phyloP scores from a whole-genome alignment of 352 stramenopile species.

The Globisporangium middletonii region DNA sequence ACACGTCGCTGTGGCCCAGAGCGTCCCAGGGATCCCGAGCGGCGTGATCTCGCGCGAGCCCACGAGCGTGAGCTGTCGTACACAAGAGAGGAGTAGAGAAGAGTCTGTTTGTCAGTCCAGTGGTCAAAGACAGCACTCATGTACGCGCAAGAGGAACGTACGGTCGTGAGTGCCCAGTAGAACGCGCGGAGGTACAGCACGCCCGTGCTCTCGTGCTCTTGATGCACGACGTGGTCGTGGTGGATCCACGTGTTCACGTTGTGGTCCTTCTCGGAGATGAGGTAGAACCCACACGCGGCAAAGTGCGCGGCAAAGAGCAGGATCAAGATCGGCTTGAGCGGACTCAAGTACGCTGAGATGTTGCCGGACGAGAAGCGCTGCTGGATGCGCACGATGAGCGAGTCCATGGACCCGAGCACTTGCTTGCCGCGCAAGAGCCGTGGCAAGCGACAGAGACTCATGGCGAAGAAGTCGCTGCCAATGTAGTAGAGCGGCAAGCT shows the following conservation, averaged over 20 bases:
- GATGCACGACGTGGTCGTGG: slow-evolving; percentile 63
- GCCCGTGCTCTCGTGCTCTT: slow-evolving; percentile 39
- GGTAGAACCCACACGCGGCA: slow-evolving; percentile 60
- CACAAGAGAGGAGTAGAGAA: no score
- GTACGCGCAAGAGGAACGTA: no score
- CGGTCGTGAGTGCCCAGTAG: slow-evolving; percentile 75
- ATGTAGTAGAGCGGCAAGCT: slow-evolving; percentile 66
- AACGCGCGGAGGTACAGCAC: slow-evolving; percentile 66
- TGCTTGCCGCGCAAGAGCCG: slow-evolving; percentile 39
- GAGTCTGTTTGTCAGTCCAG: no score
- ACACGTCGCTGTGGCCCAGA: slow-evolving; percentile 62
- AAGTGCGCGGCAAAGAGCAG: slow-evolving; percentile 62
- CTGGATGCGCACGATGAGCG: slow-evolving; percentile 62
- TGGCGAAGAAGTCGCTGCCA: slow-evolving; percentile 37
- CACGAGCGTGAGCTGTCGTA: slow-evolving; percentile 47
- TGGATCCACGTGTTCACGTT: slow-evolving; percentile 64
- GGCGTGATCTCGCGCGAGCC: slow-evolving; percentile 68
- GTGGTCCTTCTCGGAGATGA: slow-evolving; percentile 56
- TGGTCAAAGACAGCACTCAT: no score
- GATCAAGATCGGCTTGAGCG: slow-evolving; percentile 57
- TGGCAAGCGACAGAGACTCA: slow-evolving; percentile 54
- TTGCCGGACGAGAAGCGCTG: slow-evolving; percentile 56
- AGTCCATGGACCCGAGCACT: slow-evolving; percentile 38
- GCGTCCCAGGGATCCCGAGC: slow-evolving; percentile 41
- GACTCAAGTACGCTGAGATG: slow-evolving; percentile 57